Percentiles rank a stretch among this genome's conserved stretches.
These are phyloP conservation scores for Avena sativa DNA, from an alignment of 176 grass and related monocot genomes.

Conservation along the genomic window DNA sequence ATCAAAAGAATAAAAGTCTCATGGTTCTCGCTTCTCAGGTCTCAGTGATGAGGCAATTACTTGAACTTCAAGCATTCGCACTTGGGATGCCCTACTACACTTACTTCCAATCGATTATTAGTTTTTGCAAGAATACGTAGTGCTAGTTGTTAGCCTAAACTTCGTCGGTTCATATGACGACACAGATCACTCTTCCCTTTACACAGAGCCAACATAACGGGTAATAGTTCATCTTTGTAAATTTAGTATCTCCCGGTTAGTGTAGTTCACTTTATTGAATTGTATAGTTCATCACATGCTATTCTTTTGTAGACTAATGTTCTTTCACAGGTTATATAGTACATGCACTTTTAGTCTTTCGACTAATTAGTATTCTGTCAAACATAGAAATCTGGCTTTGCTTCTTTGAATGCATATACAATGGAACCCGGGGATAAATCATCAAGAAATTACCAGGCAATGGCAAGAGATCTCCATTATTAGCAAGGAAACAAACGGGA, in stretches of 20 bases:
- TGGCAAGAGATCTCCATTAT: neutral
- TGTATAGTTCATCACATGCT: conserved; percentile 21
- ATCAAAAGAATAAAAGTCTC: conserved; percentile 1
- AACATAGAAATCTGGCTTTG: neutral
- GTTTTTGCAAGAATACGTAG: conserved; percentile 5
- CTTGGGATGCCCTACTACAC: neutral
- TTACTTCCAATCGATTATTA: neutral
- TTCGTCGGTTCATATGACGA: conserved; percentile 28
- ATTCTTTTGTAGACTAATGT: conserved; percentile 26
- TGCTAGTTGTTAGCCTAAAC: conserved; percentile 12
- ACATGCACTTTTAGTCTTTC: neutral
- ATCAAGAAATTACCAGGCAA: neutral
- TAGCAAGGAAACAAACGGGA: neutral
- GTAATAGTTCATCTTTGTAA: conserved; percentile 32
- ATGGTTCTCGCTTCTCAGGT: conserved; percentile 25
- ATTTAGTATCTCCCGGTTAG: conserved; percentile 15
- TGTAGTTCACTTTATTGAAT: conserved; percentile 3
- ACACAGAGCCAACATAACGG: conserved; percentile 6
- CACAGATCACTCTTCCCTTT: conserved; percentile 25
- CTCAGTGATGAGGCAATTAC: conserved; percentile 1
- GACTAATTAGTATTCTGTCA: neutral
- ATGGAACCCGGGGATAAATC: neutral
- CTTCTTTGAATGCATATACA: neutral
- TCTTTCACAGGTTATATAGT: conserved; percentile 13
- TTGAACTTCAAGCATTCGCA: conserved; percentile 4